Evolutionary conservation across 805 yeast genomes (phyloP).

Genomic region (Scheffersomyces ergatensis): DNA sequence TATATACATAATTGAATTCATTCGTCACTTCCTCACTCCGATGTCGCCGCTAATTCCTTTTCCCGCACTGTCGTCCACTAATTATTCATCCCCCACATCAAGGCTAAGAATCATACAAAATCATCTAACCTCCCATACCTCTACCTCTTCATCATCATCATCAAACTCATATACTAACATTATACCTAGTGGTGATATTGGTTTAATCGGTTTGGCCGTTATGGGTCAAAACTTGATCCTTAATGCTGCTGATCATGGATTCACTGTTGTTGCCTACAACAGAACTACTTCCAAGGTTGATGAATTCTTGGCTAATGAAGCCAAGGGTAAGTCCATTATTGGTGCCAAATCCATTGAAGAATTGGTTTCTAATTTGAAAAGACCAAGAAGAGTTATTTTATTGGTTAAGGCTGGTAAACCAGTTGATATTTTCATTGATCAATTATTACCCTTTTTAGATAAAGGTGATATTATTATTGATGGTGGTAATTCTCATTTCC

Average conservation of each 20-base stretch:
- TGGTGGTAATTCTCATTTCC: slow-evolving; percentile 99
- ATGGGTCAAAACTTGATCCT: slow-evolving; percentile 98
- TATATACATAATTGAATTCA: too few relatives aligned
- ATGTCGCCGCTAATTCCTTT: too few relatives aligned
- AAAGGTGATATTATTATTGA: slow-evolving; percentile 97
- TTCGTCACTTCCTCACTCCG: too few relatives aligned
- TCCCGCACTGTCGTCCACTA: background rate
- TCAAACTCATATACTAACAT: slow-evolving; percentile 18
- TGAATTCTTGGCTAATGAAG: slow-evolving; percentile 88
- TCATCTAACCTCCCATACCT: slow-evolving; percentile 1
- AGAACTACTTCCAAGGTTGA: slow-evolving; percentile 96
- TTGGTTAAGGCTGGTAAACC: slow-evolving; percentile 97
- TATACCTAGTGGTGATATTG: slow-evolving; percentile 79
- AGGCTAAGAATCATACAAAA: slow-evolving; percentile 3
- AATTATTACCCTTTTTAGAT: slow-evolving; percentile 87
- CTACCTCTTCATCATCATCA: too few relatives aligned
- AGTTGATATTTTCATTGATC: slow-evolving; percentile 87
- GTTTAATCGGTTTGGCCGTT: slow-evolving; percentile 98
- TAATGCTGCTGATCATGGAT: slow-evolving; percentile 98
- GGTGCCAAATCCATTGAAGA: slow-evolving; percentile 95
- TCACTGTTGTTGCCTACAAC: slow-evolving; percentile 97
- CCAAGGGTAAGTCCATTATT: slow-evolving; percentile 93
- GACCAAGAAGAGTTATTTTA: slow-evolving; percentile 93
- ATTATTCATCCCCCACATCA: slow-evolving; percentile 5
- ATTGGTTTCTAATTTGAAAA: slow-evolving; percentile 82